Base-by-base conservation (phyloP, 2,329 filamentous ascomycete species). In the Hortaea werneckii region DNA sequence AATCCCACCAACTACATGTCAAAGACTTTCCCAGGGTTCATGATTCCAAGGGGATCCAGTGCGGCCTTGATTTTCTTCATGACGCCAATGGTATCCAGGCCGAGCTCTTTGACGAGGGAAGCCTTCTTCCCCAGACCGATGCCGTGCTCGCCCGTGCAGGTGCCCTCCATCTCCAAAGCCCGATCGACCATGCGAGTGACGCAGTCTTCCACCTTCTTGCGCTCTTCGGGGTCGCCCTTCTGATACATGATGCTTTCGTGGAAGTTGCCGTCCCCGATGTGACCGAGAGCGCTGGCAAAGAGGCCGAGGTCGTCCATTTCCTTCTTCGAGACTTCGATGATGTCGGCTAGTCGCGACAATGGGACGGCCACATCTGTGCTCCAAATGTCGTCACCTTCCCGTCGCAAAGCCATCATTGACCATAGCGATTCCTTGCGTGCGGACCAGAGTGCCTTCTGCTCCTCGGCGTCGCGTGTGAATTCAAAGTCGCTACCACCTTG, bases 241-340 rank as follows among this genome's bases (percentile, higher is more conserved):
- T 92, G 79, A 64, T 94, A 95, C 68, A 95, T 83, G 66, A 95
- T 92, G 61, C 83, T 86, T 62, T 89, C 83, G 64, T 95, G 89
- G 69, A 95, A 95, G 65, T 95, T 95, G 34, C 89, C 89, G 60
- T 95, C 89, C 9, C 89, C 89, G 46, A 95, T 83, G 60, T 95
- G 89, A 3, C 89, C 89, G 4, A 95, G 71, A 28, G 94, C 85
- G 58, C 84, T 88, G 1, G 87, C 87, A 62, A 95, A 94, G 1
- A 95, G 69, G 0, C 87, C 87, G 8, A 95, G 73, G 9, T 87
- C 80, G 58, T 90, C 85, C 75, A 94, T 82, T 59, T 94, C 87
- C 61, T 86, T 85, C 70, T 95, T 94, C 51, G 85, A 89, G 38
- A 87, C 73, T 62, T 94, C 88, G 35, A 82, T 79, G 41, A 82